phyloP scores from a whole-genome alignment of 2,329 filamentous ascomycete genomes.

The Beauveria asiatica region DNA sequence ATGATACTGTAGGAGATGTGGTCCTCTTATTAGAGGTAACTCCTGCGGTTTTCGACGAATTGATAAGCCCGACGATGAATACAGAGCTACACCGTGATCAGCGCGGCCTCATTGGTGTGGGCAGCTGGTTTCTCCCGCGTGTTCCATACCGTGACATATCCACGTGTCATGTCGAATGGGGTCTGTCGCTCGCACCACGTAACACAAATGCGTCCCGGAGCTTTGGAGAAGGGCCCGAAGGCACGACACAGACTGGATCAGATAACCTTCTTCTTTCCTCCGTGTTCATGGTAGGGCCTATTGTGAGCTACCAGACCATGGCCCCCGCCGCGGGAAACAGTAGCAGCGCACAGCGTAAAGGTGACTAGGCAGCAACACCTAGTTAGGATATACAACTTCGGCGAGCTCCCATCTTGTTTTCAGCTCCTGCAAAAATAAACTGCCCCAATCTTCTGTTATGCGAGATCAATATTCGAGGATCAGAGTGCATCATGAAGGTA shows the following conservation, averaged over 20 bases:
- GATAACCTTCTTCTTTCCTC: neutral
- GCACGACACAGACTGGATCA: neutral
- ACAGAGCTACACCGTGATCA: neutral
- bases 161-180: neutral
- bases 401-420: neutral
- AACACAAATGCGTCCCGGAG: neutral
- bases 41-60: neutral
- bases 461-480: neutral
- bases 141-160: neutral
- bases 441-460: neutral
- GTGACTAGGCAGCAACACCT: neutral
- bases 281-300: neutral
- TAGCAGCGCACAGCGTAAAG: neutral
- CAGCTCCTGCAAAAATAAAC: neutral
- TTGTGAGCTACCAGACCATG: neutral
- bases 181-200: neutral
- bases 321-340: neutral
- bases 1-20: neutral
- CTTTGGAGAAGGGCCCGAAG: neutral
- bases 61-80: neutral
- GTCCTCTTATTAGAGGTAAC: neutral
- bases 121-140: neutral
- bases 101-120: neutral
- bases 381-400: neutral
- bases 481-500: neutral